Percentiles rank a stretch among this genome's conserved stretches.
phyloP scores from a whole-genome alignment of 1,284 basidiomycete species.

The Laetiporus sulphureus region DNA sequence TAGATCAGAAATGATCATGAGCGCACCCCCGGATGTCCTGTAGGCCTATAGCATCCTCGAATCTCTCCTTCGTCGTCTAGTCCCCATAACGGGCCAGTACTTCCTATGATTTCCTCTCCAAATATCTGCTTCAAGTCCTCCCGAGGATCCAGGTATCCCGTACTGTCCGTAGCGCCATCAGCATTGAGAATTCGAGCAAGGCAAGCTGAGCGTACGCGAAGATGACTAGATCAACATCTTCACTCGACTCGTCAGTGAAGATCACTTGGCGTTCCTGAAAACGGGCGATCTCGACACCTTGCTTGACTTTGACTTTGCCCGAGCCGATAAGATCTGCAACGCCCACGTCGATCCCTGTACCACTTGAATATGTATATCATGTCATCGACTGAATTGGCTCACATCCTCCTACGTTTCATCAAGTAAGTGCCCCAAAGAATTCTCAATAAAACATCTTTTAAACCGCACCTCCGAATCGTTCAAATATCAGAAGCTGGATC shows the following conservation, averaged over 20 bases:
- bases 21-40: conserved; percentile 27
- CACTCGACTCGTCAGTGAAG: conserved; percentile 57
- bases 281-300: conserved; percentile 42
- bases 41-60: conserved; percentile 28
- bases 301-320: conserved; percentile 67
- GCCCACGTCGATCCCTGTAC: conserved; percentile 32
- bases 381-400: background rate
- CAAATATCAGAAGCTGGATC: conserved; percentile 32
- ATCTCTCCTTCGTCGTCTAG: conserved; percentile 54
- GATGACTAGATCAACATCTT: conserved; percentile 61
- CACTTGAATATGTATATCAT: background rate
- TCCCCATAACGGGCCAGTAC: conserved; percentile 44
- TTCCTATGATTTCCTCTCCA: conserved; percentile 39
- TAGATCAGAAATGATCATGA: background rate
- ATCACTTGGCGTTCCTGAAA: conserved; percentile 47
- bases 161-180: conserved; percentile 15
- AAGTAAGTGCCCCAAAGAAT: background rate
- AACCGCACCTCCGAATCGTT: conserved; percentile 28
- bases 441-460: background rate
- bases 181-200: conserved; percentile 8
- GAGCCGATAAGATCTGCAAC: conserved; percentile 46
- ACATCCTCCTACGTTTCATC: background rate
- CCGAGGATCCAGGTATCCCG: conserved; percentile 31
- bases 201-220: conserved; percentile 42
- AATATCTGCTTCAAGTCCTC: conserved; percentile 36